These are phyloP conservation scores for Tricholoma flavovirens DNA, from an alignment of 768 basidiomycete species.

Conservation along the genomic window DNA sequence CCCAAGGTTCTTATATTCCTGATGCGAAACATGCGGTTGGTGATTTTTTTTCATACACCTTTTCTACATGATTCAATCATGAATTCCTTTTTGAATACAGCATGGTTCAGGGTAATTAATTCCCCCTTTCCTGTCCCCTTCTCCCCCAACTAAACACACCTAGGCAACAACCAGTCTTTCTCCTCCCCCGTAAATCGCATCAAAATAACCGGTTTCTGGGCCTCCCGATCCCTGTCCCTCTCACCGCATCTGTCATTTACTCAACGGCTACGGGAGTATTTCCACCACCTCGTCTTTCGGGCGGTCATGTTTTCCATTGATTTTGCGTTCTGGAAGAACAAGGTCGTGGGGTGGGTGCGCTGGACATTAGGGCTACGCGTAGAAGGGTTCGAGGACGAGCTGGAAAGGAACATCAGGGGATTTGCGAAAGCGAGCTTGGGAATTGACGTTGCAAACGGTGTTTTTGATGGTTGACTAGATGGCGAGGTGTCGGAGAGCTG, in stretches of 20 bases:
- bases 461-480: conserved; percentile 42
- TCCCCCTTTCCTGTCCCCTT: conserved; percentile 9
- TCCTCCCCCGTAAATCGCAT: conserved; percentile 87
- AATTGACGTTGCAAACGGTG: conserved; percentile 57
- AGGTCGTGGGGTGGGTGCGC: conserved; percentile 46
- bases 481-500: neutral
- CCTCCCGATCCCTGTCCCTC: conserved; percentile 58
- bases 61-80: neutral
- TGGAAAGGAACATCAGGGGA: conserved; percentile 68
- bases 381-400: conserved; percentile 72
- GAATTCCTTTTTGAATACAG: conserved; percentile 9
- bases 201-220: conserved; percentile 84
- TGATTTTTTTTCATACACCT: neutral
- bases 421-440: conserved; percentile 80
- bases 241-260: conserved; percentile 34
- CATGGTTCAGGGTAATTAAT: conserved; percentile 43
- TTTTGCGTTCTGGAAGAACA: conserved; percentile 60
- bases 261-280: conserved; percentile 46
- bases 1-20: conserved; percentile 73
- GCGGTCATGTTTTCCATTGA: conserved; percentile 65
- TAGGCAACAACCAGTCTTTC: conserved; percentile 76
- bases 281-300: conserved; percentile 58
- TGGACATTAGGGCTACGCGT: conserved; percentile 31
- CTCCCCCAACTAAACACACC: conserved; percentile 17
- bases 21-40: conserved; percentile 68